phyloP scores from a whole-genome alignment of 2,329 filamentous ascomycete species.

The Sporothrix globosa region DNA sequence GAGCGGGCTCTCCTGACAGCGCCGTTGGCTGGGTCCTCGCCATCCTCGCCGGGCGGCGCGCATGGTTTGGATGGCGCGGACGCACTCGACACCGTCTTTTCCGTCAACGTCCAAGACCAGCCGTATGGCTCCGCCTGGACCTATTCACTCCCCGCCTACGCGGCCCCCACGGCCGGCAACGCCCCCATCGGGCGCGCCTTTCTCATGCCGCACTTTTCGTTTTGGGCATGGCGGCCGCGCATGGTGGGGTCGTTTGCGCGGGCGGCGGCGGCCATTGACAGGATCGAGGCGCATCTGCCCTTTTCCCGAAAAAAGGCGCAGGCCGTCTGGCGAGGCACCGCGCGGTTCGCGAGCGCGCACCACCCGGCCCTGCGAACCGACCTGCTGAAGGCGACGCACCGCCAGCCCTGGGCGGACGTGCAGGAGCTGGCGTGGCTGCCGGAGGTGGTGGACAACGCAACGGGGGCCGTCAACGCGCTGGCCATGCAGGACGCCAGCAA shows the following conservation, averaged over 20 bases:
- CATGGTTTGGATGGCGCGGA: no score
- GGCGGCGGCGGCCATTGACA: constrained; percentile 46
- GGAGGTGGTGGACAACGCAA: constrained; percentile 30
- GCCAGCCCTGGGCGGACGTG: constrained; percentile 54
- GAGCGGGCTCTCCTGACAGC: constrained; percentile 54
- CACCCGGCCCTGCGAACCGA: constrained; percentile 48
- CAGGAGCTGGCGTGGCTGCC: constrained; percentile 43
- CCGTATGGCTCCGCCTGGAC: constrained; percentile 50
- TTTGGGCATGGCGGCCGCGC: constrained; percentile 32
- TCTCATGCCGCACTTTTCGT: constrained; percentile 34
- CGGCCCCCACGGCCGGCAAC: constrained; percentile 35
- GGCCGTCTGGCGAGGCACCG: constrained; percentile 56
- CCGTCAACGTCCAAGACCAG: constrained; percentile 56
- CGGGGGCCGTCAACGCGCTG: constrained; percentile 49
- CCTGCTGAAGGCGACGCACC: constrained; percentile 44
- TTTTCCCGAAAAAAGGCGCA: constrained; percentile 47
- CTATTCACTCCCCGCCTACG: constrained; percentile 50
- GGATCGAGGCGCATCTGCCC: constrained; percentile 43
- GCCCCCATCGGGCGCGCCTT: constrained; percentile 35
- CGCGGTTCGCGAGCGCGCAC: constrained; percentile 48
- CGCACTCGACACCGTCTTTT: constrained; percentile 52
- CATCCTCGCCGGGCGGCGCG: background rate
- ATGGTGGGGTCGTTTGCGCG: constrained; percentile 29
- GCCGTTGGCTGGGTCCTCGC: background rate
- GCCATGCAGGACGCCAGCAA: constrained; percentile 50